Evolutionary conservation across 371 early-diverging fungal genomes (phyloP).

Genomic region (Funneliformis caledonium): DNA sequence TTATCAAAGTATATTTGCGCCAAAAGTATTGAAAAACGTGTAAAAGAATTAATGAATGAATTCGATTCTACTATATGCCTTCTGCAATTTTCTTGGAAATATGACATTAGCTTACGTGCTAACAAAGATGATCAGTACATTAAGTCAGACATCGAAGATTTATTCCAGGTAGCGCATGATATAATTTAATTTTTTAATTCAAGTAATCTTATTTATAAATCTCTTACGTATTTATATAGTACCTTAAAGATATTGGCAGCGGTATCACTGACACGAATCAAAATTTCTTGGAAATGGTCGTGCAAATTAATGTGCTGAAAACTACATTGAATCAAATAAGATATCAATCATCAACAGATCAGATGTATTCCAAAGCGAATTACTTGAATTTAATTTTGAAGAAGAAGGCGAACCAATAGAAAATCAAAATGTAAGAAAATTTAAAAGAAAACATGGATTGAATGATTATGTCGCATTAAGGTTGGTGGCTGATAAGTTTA

Average conservation of each 20-base stretch:
- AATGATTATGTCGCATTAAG: background rate
- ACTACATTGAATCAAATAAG: background rate
- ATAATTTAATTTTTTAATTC: no score
- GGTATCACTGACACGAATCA: background rate
- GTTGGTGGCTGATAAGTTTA: background rate
- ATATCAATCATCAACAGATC: no score
- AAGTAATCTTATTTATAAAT: no score
- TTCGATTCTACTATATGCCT: background rate
- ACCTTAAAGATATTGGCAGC: constrained; percentile 6
- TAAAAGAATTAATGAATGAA: background rate
- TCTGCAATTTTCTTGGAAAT: background rate
- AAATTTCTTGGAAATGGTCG: background rate
- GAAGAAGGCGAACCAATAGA: no score
- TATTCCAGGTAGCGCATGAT: no score
- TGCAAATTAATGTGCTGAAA: background rate
- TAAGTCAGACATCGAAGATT: background rate
- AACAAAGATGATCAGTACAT: background rate
- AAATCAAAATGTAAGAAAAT: no score
- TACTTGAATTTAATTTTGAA: no score
- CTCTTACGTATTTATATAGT: background rate
- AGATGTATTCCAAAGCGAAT: no score
- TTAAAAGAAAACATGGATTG: background rate
- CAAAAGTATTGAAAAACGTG: background rate
- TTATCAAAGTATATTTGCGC: background rate
- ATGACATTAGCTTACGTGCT: background rate